These are phyloP conservation scores for Paxillus rubicundulus DNA, from an alignment of 768 basidiomycete species.

Conservation along the genomic window DNA sequence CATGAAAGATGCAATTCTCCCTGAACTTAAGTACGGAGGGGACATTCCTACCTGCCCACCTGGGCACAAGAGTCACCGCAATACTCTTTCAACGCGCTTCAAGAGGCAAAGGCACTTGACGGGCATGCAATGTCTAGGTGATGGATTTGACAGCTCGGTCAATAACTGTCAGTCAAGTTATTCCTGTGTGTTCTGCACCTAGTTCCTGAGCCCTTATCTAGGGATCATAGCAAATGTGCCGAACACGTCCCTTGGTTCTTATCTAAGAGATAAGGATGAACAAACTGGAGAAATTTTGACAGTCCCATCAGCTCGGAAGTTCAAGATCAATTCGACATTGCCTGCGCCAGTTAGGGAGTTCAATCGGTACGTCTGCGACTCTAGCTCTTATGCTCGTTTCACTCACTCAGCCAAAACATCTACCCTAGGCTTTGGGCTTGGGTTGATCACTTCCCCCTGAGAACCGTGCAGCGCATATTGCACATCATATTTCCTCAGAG, in stretches of 20 bases:
- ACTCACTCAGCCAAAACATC: not conserved
- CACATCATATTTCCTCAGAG: conserved; percentile 46
- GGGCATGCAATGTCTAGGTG: conserved; percentile 25
- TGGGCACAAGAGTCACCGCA: conserved; percentile 36
- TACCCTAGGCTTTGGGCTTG: conserved; percentile 27
- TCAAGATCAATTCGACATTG: conserved; percentile 22
- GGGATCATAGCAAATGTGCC: conserved; percentile 31
- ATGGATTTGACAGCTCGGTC: conserved; percentile 28
- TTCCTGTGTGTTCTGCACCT: not conserved
- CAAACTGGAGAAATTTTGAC: conserved; percentile 28
- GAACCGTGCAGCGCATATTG: conserved; percentile 35
- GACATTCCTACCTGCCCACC: conserved; percentile 20
- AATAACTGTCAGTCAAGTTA: conserved; percentile 24
- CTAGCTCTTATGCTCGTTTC: not conserved
- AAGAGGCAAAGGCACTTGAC: conserved; percentile 31
- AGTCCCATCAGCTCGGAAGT: conserved; percentile 31
- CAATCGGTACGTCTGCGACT: conserved; percentile 22
- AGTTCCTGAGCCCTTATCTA: conserved; percentile 4
- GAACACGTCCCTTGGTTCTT: conserved; percentile 23
- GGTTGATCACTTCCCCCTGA: conserved; percentile 34
- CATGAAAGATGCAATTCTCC: conserved; percentile 34
- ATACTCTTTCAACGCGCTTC: conserved; percentile 33
- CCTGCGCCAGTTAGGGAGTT: conserved; percentile 33
- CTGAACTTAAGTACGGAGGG: conserved; percentile 28
- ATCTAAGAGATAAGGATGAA: conserved; percentile 24